Base-by-base conservation (phyloP, 495 filamentous ascomycete species). In the Penicillium ochrochloron region DNA sequence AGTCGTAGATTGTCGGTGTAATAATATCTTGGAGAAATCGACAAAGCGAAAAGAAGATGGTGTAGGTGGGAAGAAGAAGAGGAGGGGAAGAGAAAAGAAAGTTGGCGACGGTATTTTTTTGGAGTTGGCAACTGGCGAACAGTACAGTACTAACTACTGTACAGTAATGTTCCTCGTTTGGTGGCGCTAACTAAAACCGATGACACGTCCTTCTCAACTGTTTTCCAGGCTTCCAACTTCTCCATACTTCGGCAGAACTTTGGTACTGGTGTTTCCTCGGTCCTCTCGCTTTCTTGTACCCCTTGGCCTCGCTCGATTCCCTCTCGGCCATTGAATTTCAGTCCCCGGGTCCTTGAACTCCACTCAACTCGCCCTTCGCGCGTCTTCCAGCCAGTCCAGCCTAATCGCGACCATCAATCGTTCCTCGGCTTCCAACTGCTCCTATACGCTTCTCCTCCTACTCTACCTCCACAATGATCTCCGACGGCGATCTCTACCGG, bases 401-500 rank as follows among this genome's bases (percentile, higher is more conserved):
- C 14, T n/a, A 29, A n/a, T 51, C 42, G 42, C 19, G 3, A 1
- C 21, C 14, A 12, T 2, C 39, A 14, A 48, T 25, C 51, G 19
- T 21, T 48, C 50, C 21, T 44, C 41, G 41, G n/a, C 34, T 57
- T 23, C 7, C 31, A 33, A 33, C 31, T 33, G 31, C 31, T 33
- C 31, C 8, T 7, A 6, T 6, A 31, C 29, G 29, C 29, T 31
- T 31, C 29, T 23, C 31, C 29, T 23, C 12, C 8, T 50, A 33
- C 31, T 3, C 17, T 31, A 29, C 5, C 25, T 29, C 53, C 77
- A 88, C 53, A 44, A 95, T 95, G 92, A 94, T 95, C 75, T 88
- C 90, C 78, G 92, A 95, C 87, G 80, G 88, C 66, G 89, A 93
- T 59, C 87, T 95, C 70, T 91, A 92, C 80, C 83, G 85, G 31